Evolutionary conservation across 257 asterid genomes (phyloP).

Genomic region (Solanum arcanum): DNA sequence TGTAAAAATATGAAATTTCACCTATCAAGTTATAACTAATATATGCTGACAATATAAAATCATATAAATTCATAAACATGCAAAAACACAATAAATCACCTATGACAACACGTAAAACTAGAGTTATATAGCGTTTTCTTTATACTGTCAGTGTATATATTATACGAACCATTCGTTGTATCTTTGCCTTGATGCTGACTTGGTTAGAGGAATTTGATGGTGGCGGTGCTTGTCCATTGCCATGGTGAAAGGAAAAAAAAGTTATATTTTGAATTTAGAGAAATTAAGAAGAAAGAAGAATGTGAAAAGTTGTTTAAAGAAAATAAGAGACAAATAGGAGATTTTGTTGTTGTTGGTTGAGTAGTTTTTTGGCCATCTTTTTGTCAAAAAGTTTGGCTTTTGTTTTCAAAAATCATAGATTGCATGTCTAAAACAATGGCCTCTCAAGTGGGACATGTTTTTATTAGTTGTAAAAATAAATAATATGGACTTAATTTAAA

Average conservation of each 20-base stretch:
- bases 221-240: conserved; percentile 39
- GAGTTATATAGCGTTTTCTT: background rate
- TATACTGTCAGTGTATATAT: background rate
- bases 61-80: background rate
- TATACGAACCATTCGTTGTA: conserved; percentile 62
- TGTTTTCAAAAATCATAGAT: conserved; percentile 30
- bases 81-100: background rate
- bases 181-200: conserved; percentile 20
- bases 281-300: conserved; percentile 19
- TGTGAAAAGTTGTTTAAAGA: conserved; percentile 15
- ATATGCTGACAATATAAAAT: background rate
- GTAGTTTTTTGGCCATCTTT: conserved; percentile 26
- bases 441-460: conserved; percentile 48
- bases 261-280: conserved; percentile 4
- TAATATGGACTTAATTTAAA: background rate
- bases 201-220: background rate
- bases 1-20: background rate
- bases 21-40: background rate
- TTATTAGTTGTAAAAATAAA: background rate
- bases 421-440: conserved; percentile 14
- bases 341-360: conserved; percentile 23
- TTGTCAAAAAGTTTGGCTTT: conserved; percentile 30
- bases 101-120: background rate
- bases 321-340: conserved; percentile 24
- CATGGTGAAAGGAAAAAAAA: background rate